Evolutionary conservation across 176 grass and related monocot species (phyloP).

Genomic region (Lolium perenne): DNA sequence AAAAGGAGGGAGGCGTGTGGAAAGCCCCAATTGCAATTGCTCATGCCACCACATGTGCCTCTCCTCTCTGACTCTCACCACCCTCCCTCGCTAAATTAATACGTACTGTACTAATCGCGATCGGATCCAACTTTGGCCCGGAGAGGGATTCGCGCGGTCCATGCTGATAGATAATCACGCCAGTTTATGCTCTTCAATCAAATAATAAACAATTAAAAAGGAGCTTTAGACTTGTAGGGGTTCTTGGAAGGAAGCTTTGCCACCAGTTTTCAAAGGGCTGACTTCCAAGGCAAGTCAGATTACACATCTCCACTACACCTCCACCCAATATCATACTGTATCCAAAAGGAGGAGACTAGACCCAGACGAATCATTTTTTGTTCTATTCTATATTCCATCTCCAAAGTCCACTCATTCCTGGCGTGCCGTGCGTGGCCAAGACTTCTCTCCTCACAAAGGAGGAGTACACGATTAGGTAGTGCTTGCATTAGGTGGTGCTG

Average conservation of each 20-base stretch:
- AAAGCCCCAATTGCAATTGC: background rate
- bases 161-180: background rate
- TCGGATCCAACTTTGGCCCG: background rate
- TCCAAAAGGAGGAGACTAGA: background rate
- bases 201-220: background rate
- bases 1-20: background rate
- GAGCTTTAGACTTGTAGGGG: background rate
- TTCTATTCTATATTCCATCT: background rate
- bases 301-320: background rate
- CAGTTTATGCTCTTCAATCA: background rate
- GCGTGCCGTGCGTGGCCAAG: background rate
- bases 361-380: background rate
- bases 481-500: background rate
- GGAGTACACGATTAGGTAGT: background rate
- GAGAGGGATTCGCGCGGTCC: background rate
- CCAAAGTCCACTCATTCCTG: background rate
- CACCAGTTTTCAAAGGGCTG: constrained; percentile 6
- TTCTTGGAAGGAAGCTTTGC: background rate
- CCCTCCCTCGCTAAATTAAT: background rate
- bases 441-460: no score
- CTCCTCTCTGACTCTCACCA: background rate
- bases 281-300: background rate
- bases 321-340: background rate
- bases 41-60: background rate
- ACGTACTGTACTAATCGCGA: background rate